phyloP scores from a whole-genome alignment of 345 rosid genomes.

The Eucalyptus urophylla region DNA sequence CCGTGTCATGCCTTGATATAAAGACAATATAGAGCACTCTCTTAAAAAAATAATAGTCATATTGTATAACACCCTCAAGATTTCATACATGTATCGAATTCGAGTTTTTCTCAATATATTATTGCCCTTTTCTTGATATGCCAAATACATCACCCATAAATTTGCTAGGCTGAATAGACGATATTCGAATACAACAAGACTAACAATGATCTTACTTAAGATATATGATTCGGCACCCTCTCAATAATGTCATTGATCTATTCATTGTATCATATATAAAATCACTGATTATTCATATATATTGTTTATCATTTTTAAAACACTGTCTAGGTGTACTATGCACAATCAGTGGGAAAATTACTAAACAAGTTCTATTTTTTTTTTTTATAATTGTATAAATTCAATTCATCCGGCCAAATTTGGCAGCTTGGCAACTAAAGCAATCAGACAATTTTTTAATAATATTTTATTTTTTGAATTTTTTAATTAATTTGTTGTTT shows the following conservation, averaged over 20 bases:
- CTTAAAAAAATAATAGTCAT: not conserved
- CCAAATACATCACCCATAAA: not conserved
- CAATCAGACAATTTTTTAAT: too few species aligned
- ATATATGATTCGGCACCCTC: not conserved
- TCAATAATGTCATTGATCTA: not conserved
- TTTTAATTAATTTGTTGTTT: too few species aligned
- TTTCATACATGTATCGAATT: not conserved
- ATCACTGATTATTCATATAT: not conserved
- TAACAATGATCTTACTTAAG: not conserved
- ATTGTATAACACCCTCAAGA: not conserved
- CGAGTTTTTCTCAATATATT: not conserved
- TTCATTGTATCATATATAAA: not conserved
- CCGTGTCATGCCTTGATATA: not conserved
- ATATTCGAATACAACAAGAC: not conserved
- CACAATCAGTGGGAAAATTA: not conserved
- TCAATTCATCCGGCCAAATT: too few species aligned
- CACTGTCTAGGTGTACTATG: not conserved
- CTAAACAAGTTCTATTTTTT: too few species aligned
- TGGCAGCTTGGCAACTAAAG: rapidly evolving
- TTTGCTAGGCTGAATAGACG: not conserved
- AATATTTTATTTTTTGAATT: too few species aligned
- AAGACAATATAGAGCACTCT: not conserved
- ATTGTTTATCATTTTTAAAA: not conserved
- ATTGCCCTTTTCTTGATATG: not conserved
- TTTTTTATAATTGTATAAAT: too few species aligned